A percentile compares a stretch with the other conserved stretches of the same genome.
These are phyloP conservation scores for Boletales sp. DNA, from an alignment of 768 basidiomycete species.

Conservation along the genomic window DNA sequence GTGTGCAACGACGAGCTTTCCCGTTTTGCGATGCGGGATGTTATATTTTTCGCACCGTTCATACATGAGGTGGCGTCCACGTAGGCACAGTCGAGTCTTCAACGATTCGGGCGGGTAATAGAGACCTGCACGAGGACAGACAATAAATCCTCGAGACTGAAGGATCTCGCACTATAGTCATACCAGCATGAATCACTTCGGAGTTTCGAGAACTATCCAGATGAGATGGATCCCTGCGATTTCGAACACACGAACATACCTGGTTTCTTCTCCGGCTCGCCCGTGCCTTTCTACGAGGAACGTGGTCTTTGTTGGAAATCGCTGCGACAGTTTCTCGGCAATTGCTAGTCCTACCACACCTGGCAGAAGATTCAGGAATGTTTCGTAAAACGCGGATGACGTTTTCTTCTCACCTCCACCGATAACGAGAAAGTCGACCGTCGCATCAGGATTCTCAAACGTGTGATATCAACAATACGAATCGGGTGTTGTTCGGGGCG, in stretches of 20 bases:
- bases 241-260: conserved; percentile 37
- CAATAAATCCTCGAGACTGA: not conserved
- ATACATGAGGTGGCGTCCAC: conserved; percentile 84
- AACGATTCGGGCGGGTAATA: conserved; percentile 82
- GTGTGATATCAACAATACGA: not conserved
- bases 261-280: conserved; percentile 81
- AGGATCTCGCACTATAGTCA: not conserved
- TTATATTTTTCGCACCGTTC: conserved; percentile 58
- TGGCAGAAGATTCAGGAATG: conserved; percentile 22
- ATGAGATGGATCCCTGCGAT: not conserved
- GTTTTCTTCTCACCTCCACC: conserved; percentile 62
- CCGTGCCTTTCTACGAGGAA: conserved; percentile 78
- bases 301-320: conserved; percentile 65
- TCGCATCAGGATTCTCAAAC: conserved; percentile 52
- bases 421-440: conserved; percentile 81
- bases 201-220: conserved; percentile 79
- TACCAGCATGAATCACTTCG: conserved; percentile 91
- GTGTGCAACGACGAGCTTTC: conserved; percentile 88
- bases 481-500: no score
- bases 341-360: conserved; percentile 86
- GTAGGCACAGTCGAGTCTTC: conserved; percentile 82
- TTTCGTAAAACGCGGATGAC: not conserved
- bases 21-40: conserved; percentile 69
- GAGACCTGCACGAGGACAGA: conserved; percentile 46
- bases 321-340: conserved; percentile 65